Percentiles rank a stretch among this genome's conserved stretches.
phyloP scores from a whole-genome alignment of 495 filamentous ascomycete genomes.

The Aspergillus avenaceus region DNA sequence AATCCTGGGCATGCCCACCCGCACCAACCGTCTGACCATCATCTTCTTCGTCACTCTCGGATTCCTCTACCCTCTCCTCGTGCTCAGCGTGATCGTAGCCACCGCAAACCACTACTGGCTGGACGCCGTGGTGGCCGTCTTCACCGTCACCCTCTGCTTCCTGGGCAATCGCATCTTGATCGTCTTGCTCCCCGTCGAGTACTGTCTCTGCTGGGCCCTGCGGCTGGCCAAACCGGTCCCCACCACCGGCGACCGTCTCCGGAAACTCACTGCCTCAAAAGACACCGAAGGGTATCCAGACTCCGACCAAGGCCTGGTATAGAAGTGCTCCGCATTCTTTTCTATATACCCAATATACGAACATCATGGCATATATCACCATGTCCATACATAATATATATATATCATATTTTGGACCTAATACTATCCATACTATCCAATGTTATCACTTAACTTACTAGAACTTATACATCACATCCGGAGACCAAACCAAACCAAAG shows the following conservation, averaged over 20 bases:
- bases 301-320: too few relatives aligned
- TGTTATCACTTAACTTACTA: too few relatives aligned
- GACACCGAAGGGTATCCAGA: too few relatives aligned
- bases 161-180: slow-evolving; percentile 49
- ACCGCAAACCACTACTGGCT: slow-evolving; percentile 67
- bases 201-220: slow-evolving; percentile 50
- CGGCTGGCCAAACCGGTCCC: slow-evolving; percentile 55
- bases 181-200: slow-evolving; percentile 54
- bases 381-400: too few relatives aligned
- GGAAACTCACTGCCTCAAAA: too few relatives aligned
- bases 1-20: slow-evolving; percentile 29
- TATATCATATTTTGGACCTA: too few relatives aligned
- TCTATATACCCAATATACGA: too few relatives aligned
- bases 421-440: too few relatives aligned
- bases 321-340: too few relatives aligned
- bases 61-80: slow-evolving; percentile 52
- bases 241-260: slow-evolving; percentile 49
- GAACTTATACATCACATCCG: too few relatives aligned
- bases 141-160: slow-evolving; percentile 47
- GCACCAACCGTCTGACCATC: slow-evolving; percentile 36
- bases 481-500: too few relatives aligned
- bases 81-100: slow-evolving; percentile 59
- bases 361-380: too few relatives aligned
- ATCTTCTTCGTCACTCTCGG: slow-evolving; percentile 44
- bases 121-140: slow-evolving; percentile 53